Conservation (phyloP, 1,139 yeast genomes). For the Ogataea hybrid region DNA sequence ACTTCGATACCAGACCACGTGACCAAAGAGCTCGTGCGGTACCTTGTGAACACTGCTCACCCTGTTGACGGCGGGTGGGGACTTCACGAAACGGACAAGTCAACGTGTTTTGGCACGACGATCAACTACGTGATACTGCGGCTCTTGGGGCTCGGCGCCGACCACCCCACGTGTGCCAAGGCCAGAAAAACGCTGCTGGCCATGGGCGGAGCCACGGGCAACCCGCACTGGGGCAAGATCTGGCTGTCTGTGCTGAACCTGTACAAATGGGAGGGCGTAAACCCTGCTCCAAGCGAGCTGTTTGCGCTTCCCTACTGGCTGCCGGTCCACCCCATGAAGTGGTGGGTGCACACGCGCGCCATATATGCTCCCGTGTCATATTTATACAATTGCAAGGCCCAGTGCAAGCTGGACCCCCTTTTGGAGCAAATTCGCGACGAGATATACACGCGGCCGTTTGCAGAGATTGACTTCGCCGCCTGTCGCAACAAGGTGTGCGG, state of each 20-base stretch:
- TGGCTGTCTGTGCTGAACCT: conserved; percentile 81
- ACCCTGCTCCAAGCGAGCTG: conserved; percentile 96
- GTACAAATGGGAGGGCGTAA: conserved; percentile 95
- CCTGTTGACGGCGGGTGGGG: conserved; percentile 99
- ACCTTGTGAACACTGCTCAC: conserved; percentile 83
- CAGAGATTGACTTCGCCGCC: conserved; percentile 59
- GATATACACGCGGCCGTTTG: conserved; percentile 67
- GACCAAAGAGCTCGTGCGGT: conserved; percentile 70
- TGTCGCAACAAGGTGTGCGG: conserved; percentile 89
- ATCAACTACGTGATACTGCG: conserved; percentile 80
- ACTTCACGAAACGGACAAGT: conserved; percentile 83
- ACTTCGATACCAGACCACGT: conserved; percentile 67
- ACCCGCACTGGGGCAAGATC: conserved; percentile 98
- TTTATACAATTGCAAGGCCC: conserved; percentile 54
- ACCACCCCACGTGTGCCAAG: conserved; percentile 75
- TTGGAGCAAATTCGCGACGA: conserved; percentile 68
- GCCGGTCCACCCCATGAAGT: conserved; percentile 91
- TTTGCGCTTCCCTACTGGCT: conserved; percentile 82
- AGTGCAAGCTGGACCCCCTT: conserved; percentile 64
- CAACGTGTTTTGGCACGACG: conserved; percentile 93
- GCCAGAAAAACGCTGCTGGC: conserved; percentile 70
- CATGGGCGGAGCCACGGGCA: conserved; percentile 86
- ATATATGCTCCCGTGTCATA: conserved; percentile 89
- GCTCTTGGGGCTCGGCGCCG: conserved; percentile 67
- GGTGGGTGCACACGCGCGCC: conserved; percentile 99